Conservation (phyloP, 148 eudicot genomes). For the Camellia japonica region DNA sequence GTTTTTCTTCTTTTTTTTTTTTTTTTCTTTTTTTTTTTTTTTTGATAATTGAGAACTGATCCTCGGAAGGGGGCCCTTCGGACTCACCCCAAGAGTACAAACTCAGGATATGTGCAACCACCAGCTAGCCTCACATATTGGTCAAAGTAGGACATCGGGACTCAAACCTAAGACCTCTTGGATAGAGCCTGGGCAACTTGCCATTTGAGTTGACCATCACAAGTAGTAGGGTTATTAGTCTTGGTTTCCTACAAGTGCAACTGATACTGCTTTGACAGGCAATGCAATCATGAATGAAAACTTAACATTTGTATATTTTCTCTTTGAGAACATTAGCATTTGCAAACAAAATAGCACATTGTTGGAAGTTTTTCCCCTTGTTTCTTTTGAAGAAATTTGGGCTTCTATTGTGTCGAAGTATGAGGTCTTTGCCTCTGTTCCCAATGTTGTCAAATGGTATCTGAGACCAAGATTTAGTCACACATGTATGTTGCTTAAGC, state of each 20-base stretch:
- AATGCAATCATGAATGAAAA: neutral
- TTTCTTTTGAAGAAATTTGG: neutral
- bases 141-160: too few species aligned
- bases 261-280: neutral
- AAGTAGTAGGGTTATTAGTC: neutral
- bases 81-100: too few species aligned
- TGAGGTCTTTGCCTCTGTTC: neutral
- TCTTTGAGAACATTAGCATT: neutral
- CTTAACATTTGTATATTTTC: neutral
- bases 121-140: too few species aligned
- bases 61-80: too few species aligned
- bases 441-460: neutral
- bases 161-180: too few species aligned
- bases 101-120: too few species aligned
- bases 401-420: neutral
- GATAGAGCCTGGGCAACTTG: too few species aligned
- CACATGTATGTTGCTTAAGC: too few species aligned
- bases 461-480: neutral
- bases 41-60: too few species aligned
- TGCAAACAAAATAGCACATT: neutral
- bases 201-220: too few species aligned
- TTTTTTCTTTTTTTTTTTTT: too few species aligned
- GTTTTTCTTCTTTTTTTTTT: too few species aligned
- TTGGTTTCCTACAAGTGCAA: neutral
- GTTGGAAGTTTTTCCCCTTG: neutral